A percentile compares a stretch with the other conserved stretches of the same genome.
phyloP scores from a whole-genome alignment of 106 monocot species.

The Platanthera zijinensis region DNA sequence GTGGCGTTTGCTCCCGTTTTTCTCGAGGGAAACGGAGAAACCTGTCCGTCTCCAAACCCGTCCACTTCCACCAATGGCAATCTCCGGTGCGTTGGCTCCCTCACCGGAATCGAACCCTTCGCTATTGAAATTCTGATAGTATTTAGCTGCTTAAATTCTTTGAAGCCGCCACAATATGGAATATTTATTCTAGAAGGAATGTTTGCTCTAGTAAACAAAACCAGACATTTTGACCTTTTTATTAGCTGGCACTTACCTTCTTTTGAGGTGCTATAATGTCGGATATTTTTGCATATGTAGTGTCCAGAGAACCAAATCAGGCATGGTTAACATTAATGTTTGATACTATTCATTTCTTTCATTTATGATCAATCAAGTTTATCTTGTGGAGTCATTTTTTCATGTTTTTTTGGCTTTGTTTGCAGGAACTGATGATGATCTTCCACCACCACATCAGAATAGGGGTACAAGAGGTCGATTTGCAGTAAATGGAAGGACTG shows the following conservation, averaged over 20 bases:
- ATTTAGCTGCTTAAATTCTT: background rate
- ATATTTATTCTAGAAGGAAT: background rate
- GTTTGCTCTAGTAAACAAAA: background rate
- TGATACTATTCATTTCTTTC: background rate
- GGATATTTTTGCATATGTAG: background rate
- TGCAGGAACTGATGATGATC: slow-evolving; percentile 86
- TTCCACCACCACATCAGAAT: slow-evolving; percentile 51
- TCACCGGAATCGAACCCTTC: background rate
- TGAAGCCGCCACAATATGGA: background rate
- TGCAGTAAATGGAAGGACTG: slow-evolving; percentile 34
- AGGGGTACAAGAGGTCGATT: slow-evolving; percentile 42
- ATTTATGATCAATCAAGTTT: background rate
- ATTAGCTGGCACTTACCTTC: background rate
- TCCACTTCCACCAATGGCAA: too few species aligned
- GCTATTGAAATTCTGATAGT: background rate
- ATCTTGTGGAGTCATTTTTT: background rate
- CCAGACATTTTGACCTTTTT: background rate
- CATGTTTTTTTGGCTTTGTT: background rate
- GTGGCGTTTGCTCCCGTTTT: too few species aligned
- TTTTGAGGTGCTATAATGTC: background rate
- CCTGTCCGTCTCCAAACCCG: too few species aligned
- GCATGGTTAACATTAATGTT: background rate
- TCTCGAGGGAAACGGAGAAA: too few species aligned
- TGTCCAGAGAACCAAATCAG: background rate
- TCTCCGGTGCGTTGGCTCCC: too few species aligned